phyloP scores from a whole-genome alignment of 1,284 basidiomycete species.

The Tilletia indica region DNA sequence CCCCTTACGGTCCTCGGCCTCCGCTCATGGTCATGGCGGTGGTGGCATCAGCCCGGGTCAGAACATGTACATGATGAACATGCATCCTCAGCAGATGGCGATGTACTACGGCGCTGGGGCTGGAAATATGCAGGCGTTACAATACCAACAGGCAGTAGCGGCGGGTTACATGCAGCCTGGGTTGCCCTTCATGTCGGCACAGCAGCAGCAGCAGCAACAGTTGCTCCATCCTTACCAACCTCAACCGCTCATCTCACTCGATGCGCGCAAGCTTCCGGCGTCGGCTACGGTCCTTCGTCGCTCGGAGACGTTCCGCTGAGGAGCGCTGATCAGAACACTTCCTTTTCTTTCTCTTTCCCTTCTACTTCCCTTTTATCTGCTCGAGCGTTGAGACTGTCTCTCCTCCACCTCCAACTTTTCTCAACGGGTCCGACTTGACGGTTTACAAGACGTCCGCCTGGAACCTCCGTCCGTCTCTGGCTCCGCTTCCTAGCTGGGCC shows the following conservation, averaged over 20 bases:
- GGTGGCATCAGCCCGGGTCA: not conserved
- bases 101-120: not conserved
- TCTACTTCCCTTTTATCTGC: not conserved
- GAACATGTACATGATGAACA: constrained; percentile 10
- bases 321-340: not conserved
- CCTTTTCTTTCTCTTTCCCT: not conserved
- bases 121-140: not conserved
- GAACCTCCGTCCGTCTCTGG: too few species aligned
- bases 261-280: not conserved
- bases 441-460: too few species aligned
- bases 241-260: constrained; percentile 5
- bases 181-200: not conserved
- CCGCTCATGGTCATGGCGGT: not conserved
- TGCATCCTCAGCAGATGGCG: not conserved
- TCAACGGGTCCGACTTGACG: too few species aligned
- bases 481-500: too few species aligned
- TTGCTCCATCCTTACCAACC: not conserved
- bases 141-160: constrained; percentile 8
- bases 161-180: not conserved
- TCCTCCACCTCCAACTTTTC: too few species aligned
- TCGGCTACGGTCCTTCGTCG: constrained; percentile 10
- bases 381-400: not conserved
- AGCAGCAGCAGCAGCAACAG: constrained; percentile 12
- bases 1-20: too few species aligned
- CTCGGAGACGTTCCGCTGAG: not conserved